Evolutionary conservation across 2,329 filamentous ascomycete genomes (phyloP), one percentile per base, ranked within the genome.

Genomic region (Didymella arachidicola): DNA sequence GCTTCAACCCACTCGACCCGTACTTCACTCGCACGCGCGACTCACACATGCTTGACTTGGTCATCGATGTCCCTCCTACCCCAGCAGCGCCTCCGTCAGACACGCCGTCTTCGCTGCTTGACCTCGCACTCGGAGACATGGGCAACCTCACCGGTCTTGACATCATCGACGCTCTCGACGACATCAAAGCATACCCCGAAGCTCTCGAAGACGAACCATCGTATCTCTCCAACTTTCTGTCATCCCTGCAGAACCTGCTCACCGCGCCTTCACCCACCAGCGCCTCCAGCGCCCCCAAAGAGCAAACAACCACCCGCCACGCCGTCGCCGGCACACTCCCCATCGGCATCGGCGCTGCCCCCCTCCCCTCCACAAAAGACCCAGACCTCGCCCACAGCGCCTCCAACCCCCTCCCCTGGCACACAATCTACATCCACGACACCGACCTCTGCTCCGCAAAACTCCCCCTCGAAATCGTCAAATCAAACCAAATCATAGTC

Each of bases 11-110:
- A 34, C 86, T 87, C 22, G 94, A 97, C 76, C 91, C 93, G 14
- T 89, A 93, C 57, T 97, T 97, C 75, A 90, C 88, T 10, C 86
- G 91, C 27, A 82, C 93, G 26, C 86, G 90, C 45, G 91, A 97
- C 69, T 78, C 86, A 4, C 83, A 90, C 55, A 84, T 88, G 62
- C 81, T 96, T 49, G 91, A 96, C 66, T 77, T 97, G 39, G 83
- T 93, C 58, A 76, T 95, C 52, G 88, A 91, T 66, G 76, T 74
- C 53, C 62, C 73, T 53, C 64, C 74, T 56, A 53, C 66, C 46
- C 56, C 74, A 57, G 38, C 52, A 26, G 50, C 60, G 7, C 50
- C 66, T 22, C 56, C 61, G 7, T 60, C 68, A 2, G 59, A 47
- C 12, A 54, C 59, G 10, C 53, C 71, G 11, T 65, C 65, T 16